These are phyloP conservation scores for Glarea lozoyensis DNA, from an alignment of 495 filamentous ascomycete species.

Conservation along the genomic window DNA sequence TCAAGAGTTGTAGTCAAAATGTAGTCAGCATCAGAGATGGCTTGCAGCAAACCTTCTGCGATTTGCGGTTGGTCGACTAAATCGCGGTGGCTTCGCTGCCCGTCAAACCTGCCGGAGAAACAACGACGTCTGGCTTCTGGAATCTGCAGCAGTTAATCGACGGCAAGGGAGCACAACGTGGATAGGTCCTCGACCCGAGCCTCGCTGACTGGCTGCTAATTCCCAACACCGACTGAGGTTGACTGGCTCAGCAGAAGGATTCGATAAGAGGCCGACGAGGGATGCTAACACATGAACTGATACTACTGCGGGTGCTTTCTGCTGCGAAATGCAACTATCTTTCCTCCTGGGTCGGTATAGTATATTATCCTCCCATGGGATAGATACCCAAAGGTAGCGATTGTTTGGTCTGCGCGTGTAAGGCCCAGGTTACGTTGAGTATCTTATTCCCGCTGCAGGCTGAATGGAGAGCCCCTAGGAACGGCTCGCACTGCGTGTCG, in stretches of 20 bases:
- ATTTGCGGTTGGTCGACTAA: too few species aligned
- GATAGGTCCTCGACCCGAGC: too few species aligned
- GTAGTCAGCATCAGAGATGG: background rate
- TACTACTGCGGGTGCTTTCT: background rate
- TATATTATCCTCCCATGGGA: too few species aligned
- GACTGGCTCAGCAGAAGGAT: too few species aligned
- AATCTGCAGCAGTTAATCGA: too few species aligned
- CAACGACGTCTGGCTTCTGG: background rate
- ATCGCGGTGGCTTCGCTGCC: too few species aligned
- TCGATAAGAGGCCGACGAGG: background rate
- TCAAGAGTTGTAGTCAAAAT: background rate
- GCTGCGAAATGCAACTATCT: background rate
- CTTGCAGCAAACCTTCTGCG: too few species aligned
- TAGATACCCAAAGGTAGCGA: too few species aligned
- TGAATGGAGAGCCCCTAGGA: background rate
- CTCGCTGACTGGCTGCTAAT: too few species aligned
- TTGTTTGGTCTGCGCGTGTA: background rate
- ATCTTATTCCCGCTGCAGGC: background rate
- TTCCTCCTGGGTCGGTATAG: background rate
- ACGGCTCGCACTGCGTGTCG: background rate
- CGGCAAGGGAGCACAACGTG: too few species aligned
- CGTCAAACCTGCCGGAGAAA: background rate
- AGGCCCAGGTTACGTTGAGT: background rate
- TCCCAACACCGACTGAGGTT: too few species aligned
- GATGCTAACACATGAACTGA: background rate